Evolutionary conservation across 352 stramenopile species (phyloP).

Genomic region (Globisporangium cylindrosporum): DNA sequence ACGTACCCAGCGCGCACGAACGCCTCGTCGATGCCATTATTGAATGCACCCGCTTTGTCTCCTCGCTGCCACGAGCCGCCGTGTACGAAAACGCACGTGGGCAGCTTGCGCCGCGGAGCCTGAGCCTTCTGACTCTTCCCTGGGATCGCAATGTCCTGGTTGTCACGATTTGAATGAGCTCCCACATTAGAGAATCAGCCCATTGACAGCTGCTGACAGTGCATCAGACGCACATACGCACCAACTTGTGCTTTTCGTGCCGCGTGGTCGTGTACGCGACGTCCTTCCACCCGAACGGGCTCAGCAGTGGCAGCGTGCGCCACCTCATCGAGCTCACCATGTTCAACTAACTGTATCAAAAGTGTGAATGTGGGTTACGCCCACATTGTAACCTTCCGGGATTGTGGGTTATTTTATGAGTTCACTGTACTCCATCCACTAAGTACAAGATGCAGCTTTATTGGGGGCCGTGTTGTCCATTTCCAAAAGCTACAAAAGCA

Average conservation of each 20-base stretch:
- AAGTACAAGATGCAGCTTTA: conserved; percentile 4
- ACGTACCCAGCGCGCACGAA: conserved; percentile 53
- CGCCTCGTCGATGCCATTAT: conserved; percentile 55
- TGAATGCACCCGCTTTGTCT: conserved; percentile 69
- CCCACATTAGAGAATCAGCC: background rate
- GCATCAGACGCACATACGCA: conserved; percentile 4
- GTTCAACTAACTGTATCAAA: conserved; percentile 12
- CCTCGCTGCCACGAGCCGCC: conserved; percentile 82
- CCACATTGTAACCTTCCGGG: background rate
- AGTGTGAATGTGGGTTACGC: background rate
- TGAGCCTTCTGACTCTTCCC: conserved; percentile 16
- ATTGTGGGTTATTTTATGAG: background rate
- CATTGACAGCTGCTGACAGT: background rate
- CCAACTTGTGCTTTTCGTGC: conserved; percentile 51
- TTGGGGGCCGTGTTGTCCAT: conserved; percentile 6
- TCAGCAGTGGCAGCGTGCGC: conserved; percentile 29
- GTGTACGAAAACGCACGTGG: conserved; percentile 80
- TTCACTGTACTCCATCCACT: background rate
- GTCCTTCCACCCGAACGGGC: conserved; percentile 62
- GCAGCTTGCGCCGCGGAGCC: conserved; percentile 30
- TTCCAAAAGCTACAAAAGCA: conserved; percentile 10
- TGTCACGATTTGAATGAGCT: background rate
- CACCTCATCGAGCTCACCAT: conserved; percentile 9
- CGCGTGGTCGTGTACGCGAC: conserved; percentile 46
- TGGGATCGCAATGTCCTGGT: conserved; percentile 65